Conservation (phyloP, 768 basidiomycete genomes). For the Psilocybe cyanescens region DNA sequence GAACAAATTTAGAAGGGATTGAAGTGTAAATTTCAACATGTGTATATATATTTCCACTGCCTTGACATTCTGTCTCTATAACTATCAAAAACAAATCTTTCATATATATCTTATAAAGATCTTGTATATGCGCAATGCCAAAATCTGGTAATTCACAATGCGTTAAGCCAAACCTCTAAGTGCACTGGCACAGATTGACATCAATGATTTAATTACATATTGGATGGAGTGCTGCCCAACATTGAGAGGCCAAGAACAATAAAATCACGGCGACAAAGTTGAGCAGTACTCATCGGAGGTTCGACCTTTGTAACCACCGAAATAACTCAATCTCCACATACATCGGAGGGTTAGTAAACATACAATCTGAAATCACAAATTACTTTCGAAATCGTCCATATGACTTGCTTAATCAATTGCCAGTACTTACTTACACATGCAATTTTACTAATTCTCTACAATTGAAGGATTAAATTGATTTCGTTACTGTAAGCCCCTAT, state of each 20-base stretch:
- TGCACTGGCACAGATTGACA: neutral
- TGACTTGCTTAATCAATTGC: no score
- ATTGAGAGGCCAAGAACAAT: neutral
- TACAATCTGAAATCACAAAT: no score
- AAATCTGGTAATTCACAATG: no score
- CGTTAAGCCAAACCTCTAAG: no score
- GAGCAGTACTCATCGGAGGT: neutral
- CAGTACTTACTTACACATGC: no score
- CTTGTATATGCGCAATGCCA: no score
- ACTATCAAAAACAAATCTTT: neutral
- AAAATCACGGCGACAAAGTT: neutral
- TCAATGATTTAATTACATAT: no score
- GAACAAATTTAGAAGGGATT: conserved; percentile 85
- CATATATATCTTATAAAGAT: no score
- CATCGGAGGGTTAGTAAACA: neutral
- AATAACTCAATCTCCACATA: neutral
- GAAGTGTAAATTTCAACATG: conserved; percentile 51
- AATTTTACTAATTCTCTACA: neutral
- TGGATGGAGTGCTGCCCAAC: no score
- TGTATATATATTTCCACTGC: neutral
- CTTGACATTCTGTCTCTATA: neutral
- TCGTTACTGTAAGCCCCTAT: no score
- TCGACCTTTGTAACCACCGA: neutral
- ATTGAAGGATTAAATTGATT: no score
- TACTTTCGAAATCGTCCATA: no score